Base-by-base conservation (phyloP, 345 rosid species). In the Pistacia integerrima region DNA sequence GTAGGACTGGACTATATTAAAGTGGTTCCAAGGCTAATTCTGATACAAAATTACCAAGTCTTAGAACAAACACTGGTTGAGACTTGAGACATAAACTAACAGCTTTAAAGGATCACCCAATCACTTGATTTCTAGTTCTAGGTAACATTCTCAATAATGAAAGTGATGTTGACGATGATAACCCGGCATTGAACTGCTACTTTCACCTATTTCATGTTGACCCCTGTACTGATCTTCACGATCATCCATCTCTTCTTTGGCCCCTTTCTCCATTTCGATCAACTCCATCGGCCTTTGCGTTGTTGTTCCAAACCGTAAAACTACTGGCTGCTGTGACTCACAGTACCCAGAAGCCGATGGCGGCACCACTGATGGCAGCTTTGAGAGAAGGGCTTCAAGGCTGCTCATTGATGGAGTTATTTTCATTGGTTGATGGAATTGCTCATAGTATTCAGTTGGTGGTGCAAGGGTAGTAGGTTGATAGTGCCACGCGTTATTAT, bases 321-420 rank as follows among this genome's bases (percentile, higher is more conserved):
- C 72, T 35, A 66, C 3, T 64, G 67, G 72, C 56, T 69, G 70
- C 59, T 78, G 84, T 48, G 78, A 56, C 17, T 79, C 84, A 18
- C 82, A 74, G 74, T 84, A 67, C n/a, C 63, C 38, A 7, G 49
- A 77, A 28, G 68, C 64, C 28, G 79, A 73, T 3, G 93, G 91
- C 0, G 95, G 97, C 55, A 85, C 89, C 3, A 95, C 99, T 1
- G 99, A 93, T 1, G 99, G 99, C 60, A 95, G 94, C 88, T 95
- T 93, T 2, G 97, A 95, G 70, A 95, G 98, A 66, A 95, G 90
- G 25, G 97, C 98, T 80, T 93, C 98, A 9, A 95, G 96, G 87
- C 99, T 95, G 82, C 92, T 90, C 99, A 95, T 95, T 30, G 99
- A 92, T 35, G 99, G 98, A 0, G 92, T 88, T 74, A 95, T 82